Conservation (phyloP, 2,329 filamentous ascomycete species). For the Herpotrichia juniperi region DNA sequence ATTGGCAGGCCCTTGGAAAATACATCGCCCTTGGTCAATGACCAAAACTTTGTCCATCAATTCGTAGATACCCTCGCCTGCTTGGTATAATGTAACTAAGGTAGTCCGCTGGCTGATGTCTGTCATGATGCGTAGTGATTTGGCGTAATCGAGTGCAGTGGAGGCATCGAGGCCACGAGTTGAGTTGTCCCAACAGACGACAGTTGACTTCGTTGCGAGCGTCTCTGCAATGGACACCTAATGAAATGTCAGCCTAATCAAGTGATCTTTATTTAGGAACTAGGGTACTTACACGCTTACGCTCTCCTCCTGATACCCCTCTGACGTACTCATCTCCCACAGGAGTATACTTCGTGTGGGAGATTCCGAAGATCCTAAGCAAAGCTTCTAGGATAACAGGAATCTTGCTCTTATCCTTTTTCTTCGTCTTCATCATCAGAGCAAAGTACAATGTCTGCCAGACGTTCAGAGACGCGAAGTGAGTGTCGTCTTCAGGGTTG, state of each 20-base stretch:
- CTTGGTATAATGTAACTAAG: constrained; percentile 74
- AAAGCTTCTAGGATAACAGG: constrained; percentile 72
- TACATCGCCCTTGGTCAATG: constrained; percentile 73
- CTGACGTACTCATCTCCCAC: constrained; percentile 77
- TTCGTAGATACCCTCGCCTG: constrained; percentile 71
- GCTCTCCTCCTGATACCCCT: constrained; percentile 79
- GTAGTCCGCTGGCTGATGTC: constrained; percentile 75
- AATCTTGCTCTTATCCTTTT: constrained; percentile 67
- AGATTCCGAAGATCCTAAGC: constrained; percentile 79
- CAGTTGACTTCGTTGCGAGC: constrained; percentile 71
- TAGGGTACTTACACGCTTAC: constrained; percentile 65
- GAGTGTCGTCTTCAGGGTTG: constrained; percentile 77
- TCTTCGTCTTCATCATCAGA: constrained; percentile 75
- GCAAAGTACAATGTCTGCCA: constrained; percentile 80
- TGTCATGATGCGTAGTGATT: constrained; percentile 79
- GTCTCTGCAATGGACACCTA: constrained; percentile 75
- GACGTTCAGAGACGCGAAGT: constrained; percentile 76
- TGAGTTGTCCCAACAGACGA: constrained; percentile 81
- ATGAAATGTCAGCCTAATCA: not conserved
- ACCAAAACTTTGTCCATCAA: constrained; percentile 83
- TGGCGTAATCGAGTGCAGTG: constrained; percentile 78
- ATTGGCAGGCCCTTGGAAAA: constrained; percentile 68
- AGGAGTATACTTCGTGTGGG: constrained; percentile 74
- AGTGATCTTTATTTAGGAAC: not conserved
- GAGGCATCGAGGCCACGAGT: constrained; percentile 81